phyloP scores from a whole-genome alignment of 139 green algal species.

The Tetraselmis striata region DNA sequence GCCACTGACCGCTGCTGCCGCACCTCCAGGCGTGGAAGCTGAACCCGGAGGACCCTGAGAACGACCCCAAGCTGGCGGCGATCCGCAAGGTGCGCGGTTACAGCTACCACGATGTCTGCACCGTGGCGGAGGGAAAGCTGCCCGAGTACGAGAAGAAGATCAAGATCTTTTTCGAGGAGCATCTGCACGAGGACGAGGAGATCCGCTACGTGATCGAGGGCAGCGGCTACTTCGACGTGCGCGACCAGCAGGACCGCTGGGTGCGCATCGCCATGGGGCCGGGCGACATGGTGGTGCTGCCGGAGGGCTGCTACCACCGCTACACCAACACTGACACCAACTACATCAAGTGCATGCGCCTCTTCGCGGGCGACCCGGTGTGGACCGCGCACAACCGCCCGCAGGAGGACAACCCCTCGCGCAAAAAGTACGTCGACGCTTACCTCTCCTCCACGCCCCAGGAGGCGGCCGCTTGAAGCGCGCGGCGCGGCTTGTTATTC shows the following conservation, averaged over 20 bases:
- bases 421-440: slow-evolving; percentile 54
- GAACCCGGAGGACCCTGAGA: neutral
- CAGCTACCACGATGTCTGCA: slow-evolving; percentile 71
- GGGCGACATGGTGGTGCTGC: slow-evolving; percentile 86
- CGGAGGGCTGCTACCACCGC: slow-evolving; percentile 93
- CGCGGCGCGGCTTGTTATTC: no score
- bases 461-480: no score
- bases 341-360: slow-evolving; percentile 87
- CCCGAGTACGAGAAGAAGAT: slow-evolving; percentile 87
- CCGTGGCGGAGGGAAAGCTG: slow-evolving; percentile 61
- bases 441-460: no score
- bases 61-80: neutral
- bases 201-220: slow-evolving; percentile 81
- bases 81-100: slow-evolving; percentile 37
- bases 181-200: slow-evolving; percentile 93
- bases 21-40: neutral
- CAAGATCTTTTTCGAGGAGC: slow-evolving; percentile 91
- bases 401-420: slow-evolving; percentile 50
- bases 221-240: slow-evolving; percentile 92
- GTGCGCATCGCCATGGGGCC: slow-evolving; percentile 74
- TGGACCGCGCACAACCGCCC: slow-evolving; percentile 88
- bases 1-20: no score
- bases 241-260: slow-evolving; percentile 81
- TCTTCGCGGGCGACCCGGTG: slow-evolving; percentile 90
- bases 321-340: slow-evolving; percentile 87